Evolutionary conservation across 768 basidiomycete genomes (phyloP).

Genomic region (Coprinellus micaceus): DNA sequence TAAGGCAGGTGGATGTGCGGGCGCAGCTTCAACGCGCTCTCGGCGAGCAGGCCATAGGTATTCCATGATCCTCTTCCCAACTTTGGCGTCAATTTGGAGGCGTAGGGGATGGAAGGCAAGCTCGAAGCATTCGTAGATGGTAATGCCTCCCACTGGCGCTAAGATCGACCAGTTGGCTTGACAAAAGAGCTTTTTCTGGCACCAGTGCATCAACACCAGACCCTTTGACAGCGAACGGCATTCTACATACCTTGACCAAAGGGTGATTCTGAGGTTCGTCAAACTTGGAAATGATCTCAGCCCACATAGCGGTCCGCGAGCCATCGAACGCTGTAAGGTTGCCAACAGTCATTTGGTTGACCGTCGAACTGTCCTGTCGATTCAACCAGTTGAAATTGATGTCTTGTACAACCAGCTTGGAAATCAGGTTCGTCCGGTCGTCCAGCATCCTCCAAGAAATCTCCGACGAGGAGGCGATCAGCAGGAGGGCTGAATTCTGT

Average conservation of each 20-base stretch:
- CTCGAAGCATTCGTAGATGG: conserved; percentile 80
- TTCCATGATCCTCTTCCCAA: conserved; percentile 80
- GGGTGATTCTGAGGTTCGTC: conserved; percentile 68
- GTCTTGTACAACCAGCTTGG: conserved; percentile 79
- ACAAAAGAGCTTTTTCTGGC: conserved; percentile 67
- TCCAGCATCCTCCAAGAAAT: conserved; percentile 93
- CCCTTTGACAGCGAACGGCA: no score
- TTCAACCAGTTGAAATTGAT: conserved; percentile 81
- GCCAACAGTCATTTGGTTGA: conserved; percentile 69
- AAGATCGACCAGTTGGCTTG: conserved; percentile 77
- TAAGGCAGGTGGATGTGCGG: conserved; percentile 22
- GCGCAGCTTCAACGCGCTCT: conserved; percentile 27
- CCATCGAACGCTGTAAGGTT: conserved; percentile 87
- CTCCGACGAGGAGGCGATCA: conserved; percentile 79
- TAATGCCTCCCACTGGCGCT: conserved; percentile 92
- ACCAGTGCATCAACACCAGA: conserved; percentile 12
- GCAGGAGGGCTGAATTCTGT: conserved; percentile 73
- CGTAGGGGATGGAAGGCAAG: conserved; percentile 82
- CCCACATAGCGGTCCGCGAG: conserved; percentile 74
- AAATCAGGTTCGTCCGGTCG: conserved; percentile 63
- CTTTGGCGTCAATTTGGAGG: conserved; percentile 78
- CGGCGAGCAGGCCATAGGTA: conserved; percentile 80
- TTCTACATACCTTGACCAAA: conserved; percentile 70
- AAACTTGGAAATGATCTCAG: conserved; percentile 82
- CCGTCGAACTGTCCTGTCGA: conserved; percentile 83